phyloP scores from a whole-genome alignment of 2,329 filamentous ascomycete genomes.

The Cladophialophora psammophila region DNA sequence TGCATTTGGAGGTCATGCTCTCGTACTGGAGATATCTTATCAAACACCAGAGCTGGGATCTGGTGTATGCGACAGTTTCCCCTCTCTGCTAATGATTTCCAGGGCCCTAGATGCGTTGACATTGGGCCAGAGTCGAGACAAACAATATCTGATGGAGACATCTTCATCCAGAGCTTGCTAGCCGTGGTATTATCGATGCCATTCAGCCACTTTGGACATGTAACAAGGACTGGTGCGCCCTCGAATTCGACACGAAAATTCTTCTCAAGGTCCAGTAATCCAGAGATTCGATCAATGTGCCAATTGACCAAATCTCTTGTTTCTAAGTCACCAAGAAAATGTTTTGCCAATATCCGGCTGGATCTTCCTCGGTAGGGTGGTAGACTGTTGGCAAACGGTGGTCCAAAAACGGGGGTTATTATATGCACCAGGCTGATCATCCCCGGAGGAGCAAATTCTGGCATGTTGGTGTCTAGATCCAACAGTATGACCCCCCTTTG shows the following conservation, averaged over 20 bases:
- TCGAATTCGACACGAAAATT: conserved; percentile 50
- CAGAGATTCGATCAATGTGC: conserved; percentile 60
- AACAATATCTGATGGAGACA: conserved; percentile 60
- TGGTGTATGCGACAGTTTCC: conserved; percentile 50
- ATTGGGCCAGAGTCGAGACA: conserved; percentile 61
- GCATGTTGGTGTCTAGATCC: conserved; percentile 66
- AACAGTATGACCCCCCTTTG: conserved; percentile 59
- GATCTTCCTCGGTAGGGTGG: conserved; percentile 19
- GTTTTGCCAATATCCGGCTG: conserved; percentile 54
- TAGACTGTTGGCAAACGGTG: conserved; percentile 61
- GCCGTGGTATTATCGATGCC: conserved; percentile 60
- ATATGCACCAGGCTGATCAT: conserved; percentile 65
- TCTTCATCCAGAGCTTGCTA: conserved; percentile 53
- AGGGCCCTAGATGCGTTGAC: conserved; percentile 51
- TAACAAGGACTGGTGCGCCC: conserved; percentile 62
- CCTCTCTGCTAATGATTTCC: conserved; percentile 50
- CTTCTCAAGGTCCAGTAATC: conserved; percentile 60
- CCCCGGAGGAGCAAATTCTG: conserved; percentile 66
- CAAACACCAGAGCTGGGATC: conserved; percentile 54
- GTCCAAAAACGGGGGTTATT: conserved; percentile 60
- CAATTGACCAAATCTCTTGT: conserved; percentile 65
- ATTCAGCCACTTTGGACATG: conserved; percentile 64
- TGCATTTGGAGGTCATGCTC: conserved; percentile 64
- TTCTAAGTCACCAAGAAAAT: conserved; percentile 61
- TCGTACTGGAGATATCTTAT: conserved; percentile 60